Evolutionary conservation across 441 rosid species (phyloP).

Genomic region (Gossypium laxum): DNA sequence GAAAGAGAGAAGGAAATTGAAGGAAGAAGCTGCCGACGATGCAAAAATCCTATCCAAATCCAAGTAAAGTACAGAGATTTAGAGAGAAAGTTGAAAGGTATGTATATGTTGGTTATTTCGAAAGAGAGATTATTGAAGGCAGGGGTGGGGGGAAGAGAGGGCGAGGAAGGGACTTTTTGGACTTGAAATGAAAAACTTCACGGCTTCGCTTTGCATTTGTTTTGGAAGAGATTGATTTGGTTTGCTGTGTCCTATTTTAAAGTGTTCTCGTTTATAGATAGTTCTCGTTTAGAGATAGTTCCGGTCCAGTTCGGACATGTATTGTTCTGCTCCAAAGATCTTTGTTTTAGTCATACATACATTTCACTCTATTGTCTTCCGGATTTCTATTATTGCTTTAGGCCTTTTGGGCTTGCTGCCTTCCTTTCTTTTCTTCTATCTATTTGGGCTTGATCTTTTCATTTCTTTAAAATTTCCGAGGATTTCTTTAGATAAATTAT

Average conservation of each 20-base stretch:
- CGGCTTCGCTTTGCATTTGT: not conserved
- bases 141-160: not conserved
- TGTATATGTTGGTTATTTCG: not conserved
- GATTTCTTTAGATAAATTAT: too few species aligned
- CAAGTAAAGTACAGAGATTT: not conserved
- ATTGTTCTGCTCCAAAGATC: not conserved
- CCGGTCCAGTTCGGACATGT: not conserved
- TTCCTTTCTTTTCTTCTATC: not conserved
- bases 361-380: not conserved
- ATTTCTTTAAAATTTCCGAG: too few species aligned
- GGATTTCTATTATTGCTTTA: not conserved
- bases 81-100: not conserved
- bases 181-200: constrained; percentile 4
- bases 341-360: not conserved
- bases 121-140: not conserved
- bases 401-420: not conserved
- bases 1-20: constrained; percentile 2
- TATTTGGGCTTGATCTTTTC: too few species aligned
- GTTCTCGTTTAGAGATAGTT: not conserved
- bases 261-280: not conserved
- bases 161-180: constrained; percentile 6
- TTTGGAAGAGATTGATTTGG: not conserved
- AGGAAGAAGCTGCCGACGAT: constrained; percentile 5
- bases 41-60: constrained; percentile 6
- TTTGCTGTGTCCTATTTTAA: not conserved